These are phyloP conservation scores for Cercospora beticola DNA, from an alignment of 2,329 filamentous ascomycete genomes.

Conservation along the genomic window DNA sequence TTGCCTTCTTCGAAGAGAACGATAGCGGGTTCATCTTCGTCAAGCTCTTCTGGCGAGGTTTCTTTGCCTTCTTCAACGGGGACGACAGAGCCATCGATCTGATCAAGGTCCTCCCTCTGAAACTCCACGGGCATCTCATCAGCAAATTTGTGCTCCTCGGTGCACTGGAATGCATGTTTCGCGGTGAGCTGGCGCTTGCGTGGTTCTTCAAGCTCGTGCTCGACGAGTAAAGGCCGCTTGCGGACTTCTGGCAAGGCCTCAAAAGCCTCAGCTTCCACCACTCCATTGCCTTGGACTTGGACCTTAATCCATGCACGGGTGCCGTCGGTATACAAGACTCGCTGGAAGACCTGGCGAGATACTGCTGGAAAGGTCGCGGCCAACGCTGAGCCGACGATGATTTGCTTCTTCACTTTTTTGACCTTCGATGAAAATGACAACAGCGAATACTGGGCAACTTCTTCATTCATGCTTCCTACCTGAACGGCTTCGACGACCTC, in stretches of 20 bases:
- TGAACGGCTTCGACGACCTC: neutral
- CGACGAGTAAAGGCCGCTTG: neutral
- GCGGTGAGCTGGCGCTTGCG: neutral
- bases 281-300: neutral
- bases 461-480: neutral
- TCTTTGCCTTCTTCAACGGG: neutral
- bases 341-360: neutral
- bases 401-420: neutral
- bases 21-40: neutral
- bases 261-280: neutral
- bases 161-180: neutral
- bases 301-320: neutral
- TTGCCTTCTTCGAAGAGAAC: neutral
- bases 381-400: neutral
- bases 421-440: neutral
- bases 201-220: neutral
- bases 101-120: neutral
- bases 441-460: neutral
- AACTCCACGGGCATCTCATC: neutral
- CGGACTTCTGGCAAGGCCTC: neutral
- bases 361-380: neutral
- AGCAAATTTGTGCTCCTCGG: neutral
- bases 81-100: neutral
- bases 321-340: neutral
- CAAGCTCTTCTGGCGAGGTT: neutral